These are phyloP conservation scores for Globisporangium spinosum DNA, from an alignment of 352 stramenopile genomes.

Conservation along the genomic window DNA sequence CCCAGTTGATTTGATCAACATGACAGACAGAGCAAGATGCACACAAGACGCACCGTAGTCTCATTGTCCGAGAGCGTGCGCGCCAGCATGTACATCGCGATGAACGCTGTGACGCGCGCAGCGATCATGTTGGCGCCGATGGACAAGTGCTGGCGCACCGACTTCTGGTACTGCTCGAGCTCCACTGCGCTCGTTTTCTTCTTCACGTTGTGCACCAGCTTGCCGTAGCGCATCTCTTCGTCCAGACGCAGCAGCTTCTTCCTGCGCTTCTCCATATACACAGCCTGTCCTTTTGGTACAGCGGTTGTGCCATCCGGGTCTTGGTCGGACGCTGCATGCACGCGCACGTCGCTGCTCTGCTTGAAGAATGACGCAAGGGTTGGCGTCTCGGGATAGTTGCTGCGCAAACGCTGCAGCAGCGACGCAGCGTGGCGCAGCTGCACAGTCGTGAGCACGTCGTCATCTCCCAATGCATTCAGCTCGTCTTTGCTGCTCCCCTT, in stretches of 20 bases:
- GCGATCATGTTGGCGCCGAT: slow-evolving; percentile 86
- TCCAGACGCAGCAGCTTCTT: slow-evolving; percentile 68
- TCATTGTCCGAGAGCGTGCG: slow-evolving; percentile 66
- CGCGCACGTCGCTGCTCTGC: background rate
- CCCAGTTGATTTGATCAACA: background rate
- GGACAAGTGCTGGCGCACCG: slow-evolving; percentile 69
- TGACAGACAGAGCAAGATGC: background rate
- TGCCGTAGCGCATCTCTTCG: slow-evolving; percentile 75
- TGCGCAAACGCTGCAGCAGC: slow-evolving; percentile 8
- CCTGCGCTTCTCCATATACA: slow-evolving; percentile 49
- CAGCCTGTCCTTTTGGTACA: slow-evolving; percentile 12
- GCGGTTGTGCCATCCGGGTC: background rate
- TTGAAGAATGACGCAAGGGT: slow-evolving; percentile 16
- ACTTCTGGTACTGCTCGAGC: slow-evolving; percentile 58
- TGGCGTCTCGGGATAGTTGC: slow-evolving; percentile 6
- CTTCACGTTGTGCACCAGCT: slow-evolving; percentile 74
- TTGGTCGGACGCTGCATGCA: background rate
- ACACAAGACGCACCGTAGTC: slow-evolving; percentile 48
- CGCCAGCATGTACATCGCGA: slow-evolving; percentile 74
- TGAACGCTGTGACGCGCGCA: slow-evolving; percentile 73
- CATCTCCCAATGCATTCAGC: background rate
- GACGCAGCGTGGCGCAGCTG: slow-evolving; percentile 12
- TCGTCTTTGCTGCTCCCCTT: slow-evolving; percentile 9
- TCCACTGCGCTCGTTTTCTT: slow-evolving; percentile 38
- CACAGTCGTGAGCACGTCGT: background rate